These are phyloP conservation scores for Porodaedalea pini DNA, from an alignment of 1,284 basidiomycete genomes.

Conservation along the genomic window DNA sequence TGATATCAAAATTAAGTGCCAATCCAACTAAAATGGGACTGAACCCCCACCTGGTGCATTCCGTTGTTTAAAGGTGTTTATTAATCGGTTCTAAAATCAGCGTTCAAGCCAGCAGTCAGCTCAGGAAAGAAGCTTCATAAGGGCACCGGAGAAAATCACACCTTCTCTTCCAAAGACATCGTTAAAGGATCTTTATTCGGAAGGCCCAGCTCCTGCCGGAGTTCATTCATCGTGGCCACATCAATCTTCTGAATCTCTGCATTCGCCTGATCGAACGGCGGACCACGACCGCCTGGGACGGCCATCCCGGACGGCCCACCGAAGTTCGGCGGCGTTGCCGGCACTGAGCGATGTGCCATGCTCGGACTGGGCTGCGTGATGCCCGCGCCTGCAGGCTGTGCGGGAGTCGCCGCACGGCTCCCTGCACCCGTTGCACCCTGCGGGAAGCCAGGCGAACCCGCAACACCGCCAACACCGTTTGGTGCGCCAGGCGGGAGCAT, in stretches of 20 bases:
- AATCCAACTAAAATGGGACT: neutral
- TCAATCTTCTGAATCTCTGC: conserved; percentile 15
- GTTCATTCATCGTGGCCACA: conserved; percentile 8
- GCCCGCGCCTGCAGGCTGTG: neutral
- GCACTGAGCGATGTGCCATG: conserved; percentile 13
- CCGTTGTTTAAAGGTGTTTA: neutral
- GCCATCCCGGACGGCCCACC: conserved; percentile 7
- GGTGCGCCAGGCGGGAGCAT: conserved; percentile 9
- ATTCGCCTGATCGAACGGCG: conserved; percentile 14
- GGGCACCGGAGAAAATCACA: neutral
- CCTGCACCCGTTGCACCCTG: conserved; percentile 7
- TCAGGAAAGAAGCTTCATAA: neutral
- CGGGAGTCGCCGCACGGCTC: conserved; percentile 18
- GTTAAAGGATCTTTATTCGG: conserved; percentile 7
- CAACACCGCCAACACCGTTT: neutral
- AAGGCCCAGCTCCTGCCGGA: conserved; percentile 13
- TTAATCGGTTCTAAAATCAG: conserved; percentile 1
- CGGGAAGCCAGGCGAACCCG: conserved; percentile 6
- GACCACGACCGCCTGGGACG: neutral
- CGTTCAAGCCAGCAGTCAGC: neutral
- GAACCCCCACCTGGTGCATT: conserved; percentile 5
- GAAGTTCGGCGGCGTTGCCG: conserved; percentile 15
- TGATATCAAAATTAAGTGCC: neutral
- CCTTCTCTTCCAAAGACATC: conserved; percentile 16
- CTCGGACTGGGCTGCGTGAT: conserved; percentile 16